phyloP scores from a whole-genome alignment of 2,329 filamentous ascomycete genomes.

The Ilyonectria mors-panacis region DNA sequence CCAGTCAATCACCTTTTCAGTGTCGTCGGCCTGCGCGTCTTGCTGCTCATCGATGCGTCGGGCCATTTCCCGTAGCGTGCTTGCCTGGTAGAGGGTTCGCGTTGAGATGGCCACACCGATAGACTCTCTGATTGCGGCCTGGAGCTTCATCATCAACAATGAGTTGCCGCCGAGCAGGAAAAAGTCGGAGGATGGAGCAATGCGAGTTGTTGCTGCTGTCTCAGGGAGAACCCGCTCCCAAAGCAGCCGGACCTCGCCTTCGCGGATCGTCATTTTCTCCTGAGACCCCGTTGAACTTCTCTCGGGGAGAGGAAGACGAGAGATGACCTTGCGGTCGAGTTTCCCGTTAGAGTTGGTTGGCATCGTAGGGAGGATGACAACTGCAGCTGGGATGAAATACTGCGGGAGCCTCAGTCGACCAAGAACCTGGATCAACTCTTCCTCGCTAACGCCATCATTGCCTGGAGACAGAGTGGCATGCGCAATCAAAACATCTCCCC shows the following conservation, averaged over 20 bases:
- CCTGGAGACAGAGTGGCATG: slow-evolving; percentile 26
- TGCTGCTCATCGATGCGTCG: slow-evolving; percentile 39
- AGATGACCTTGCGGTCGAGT: slow-evolving; percentile 44
- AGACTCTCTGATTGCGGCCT: slow-evolving; percentile 46
- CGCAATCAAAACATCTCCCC: slow-evolving; percentile 22
- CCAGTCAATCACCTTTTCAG: slow-evolving; percentile 54
- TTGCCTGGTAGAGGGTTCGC: slow-evolving; percentile 52
- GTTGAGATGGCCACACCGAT: slow-evolving; percentile 48
- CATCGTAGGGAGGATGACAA: slow-evolving; percentile 43
- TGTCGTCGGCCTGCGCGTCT: not conserved
- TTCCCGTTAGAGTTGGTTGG: slow-evolving; percentile 48
- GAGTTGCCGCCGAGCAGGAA: slow-evolving; percentile 56
- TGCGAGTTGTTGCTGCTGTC: slow-evolving; percentile 2
- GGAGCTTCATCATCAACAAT: slow-evolving; percentile 47
- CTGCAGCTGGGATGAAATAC: slow-evolving; percentile 48
- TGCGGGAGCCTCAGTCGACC: slow-evolving; percentile 40
- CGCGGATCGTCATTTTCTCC: slow-evolving; percentile 27
- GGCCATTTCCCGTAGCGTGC: slow-evolving; percentile 55
- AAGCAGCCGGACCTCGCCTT: slow-evolving; percentile 31
- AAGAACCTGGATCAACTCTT: slow-evolving; percentile 37
- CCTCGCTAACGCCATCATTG: slow-evolving; percentile 1
- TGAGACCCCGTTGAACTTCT: slow-evolving; percentile 15
- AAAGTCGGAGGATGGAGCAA: slow-evolving; percentile 50
- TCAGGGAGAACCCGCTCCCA: slow-evolving; percentile 37
- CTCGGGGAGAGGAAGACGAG: slow-evolving; percentile 33